A percentile compares a stretch with the other conserved stretches of the same genome.
Conservation (phyloP, 139 green algal genomes). For the Micractinium sp. region DNA sequence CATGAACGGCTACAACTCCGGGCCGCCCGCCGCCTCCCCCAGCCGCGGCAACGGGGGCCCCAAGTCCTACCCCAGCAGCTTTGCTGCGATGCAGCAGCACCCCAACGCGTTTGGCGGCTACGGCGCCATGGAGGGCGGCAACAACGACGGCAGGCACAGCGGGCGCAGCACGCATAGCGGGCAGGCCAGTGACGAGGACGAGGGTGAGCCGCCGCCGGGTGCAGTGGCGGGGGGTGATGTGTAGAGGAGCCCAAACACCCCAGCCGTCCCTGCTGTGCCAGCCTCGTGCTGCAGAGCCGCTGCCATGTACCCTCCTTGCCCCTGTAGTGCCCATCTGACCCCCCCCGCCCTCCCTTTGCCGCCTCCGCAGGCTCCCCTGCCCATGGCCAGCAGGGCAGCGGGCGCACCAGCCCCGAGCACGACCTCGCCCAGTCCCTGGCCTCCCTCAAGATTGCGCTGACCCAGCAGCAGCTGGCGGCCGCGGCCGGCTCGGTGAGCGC, state of each 20-base stretch:
- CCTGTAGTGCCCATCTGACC: no score
- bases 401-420: not conserved
- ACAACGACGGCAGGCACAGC: not conserved
- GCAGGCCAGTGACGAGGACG: not conserved
- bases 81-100: conserved; percentile 19
- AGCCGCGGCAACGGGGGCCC: not conserved
- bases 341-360: no score
- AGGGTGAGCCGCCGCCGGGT: not conserved
- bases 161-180: not conserved
- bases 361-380: not conserved
- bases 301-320: not conserved
- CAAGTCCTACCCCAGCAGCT: not conserved
- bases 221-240: no score
- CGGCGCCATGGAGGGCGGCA: not conserved
- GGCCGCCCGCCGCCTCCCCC: not conserved
- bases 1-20: not conserved
- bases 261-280: no score
- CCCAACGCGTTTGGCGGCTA: conserved; percentile 8
- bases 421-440: conserved; percentile 42
- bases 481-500: conserved; percentile 25
- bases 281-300: no score
- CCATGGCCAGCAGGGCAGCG: not conserved
- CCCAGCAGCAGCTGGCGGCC: conserved; percentile 44
- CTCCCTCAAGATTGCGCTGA: conserved; percentile 46
- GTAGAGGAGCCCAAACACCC: no score